These are phyloP conservation scores for Serendipita vermifera DNA, from an alignment of 768 basidiomycete genomes.

Conservation along the genomic window DNA sequence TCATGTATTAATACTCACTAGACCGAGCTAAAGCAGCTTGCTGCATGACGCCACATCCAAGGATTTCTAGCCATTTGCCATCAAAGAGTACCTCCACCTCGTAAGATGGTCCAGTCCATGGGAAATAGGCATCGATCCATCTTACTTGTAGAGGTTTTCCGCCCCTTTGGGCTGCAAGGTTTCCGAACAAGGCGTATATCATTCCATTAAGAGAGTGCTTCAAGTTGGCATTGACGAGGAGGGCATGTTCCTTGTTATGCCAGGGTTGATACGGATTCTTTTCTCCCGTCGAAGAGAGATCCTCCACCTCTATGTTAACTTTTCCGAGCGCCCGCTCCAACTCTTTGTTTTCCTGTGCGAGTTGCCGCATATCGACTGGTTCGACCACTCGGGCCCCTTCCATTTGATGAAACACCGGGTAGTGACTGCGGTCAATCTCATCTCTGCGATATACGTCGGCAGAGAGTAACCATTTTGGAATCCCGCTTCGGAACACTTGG, in stretches of 20 bases:
- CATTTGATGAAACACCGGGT: conserved; percentile 97
- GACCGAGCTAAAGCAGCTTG: conserved; percentile 81
- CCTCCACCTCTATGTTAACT: conserved; percentile 77
- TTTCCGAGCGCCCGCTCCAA: conserved; percentile 46
- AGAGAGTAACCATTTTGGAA: conserved; percentile 77
- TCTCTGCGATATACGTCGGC: conserved; percentile 97
- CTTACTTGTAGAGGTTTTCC: conserved; percentile 72
- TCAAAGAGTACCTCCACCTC: conserved; percentile 96
- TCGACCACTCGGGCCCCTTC: conserved; percentile 80
- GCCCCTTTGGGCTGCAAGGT: conserved; percentile 33
- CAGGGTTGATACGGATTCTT: conserved; percentile 69
- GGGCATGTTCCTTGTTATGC: conserved; percentile 63
- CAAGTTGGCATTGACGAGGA: conserved; percentile 67
- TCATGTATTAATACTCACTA: conserved; percentile 39
- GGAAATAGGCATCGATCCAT: conserved; percentile 98
- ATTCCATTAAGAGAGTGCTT: conserved; percentile 83
- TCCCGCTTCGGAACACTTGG: conserved; percentile 59
- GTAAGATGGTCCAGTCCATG: conserved; percentile 94
- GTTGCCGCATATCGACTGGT: conserved; percentile 25
- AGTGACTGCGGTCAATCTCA: conserved; percentile 94
- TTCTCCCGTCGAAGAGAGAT: conserved; percentile 57
- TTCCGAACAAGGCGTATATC: conserved; percentile 70
- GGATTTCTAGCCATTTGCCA: conserved; percentile 93
- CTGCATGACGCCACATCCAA: conserved; percentile 84
- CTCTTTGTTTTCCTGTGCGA: conserved; percentile 57